Conservation (phyloP, 441 rosid species). For the Erodium moschatum region DNA sequence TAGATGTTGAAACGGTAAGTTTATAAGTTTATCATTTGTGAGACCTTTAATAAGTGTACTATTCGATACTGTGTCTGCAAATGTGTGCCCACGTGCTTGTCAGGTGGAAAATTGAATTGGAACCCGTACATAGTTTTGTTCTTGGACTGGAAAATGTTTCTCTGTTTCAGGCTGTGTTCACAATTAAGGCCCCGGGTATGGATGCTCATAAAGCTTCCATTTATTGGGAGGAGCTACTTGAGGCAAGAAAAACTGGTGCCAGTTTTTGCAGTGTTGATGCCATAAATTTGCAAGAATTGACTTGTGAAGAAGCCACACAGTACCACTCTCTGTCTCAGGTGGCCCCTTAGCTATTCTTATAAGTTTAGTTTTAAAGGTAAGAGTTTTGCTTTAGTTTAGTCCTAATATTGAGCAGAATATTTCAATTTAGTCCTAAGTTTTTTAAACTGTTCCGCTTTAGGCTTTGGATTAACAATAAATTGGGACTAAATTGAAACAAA, state of each 20-base stretch:
- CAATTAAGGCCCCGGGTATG: background rate
- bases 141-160: background rate
- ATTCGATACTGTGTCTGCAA: background rate
- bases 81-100: background rate
- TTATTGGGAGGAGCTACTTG: background rate
- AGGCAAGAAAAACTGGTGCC: background rate
- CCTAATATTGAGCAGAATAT: too few species aligned
- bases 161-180: background rate
- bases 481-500: too few species aligned
- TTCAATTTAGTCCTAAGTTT: too few species aligned
- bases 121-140: background rate
- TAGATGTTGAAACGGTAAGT: background rate
- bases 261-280: too few species aligned
- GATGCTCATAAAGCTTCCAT: conserved; percentile 7
- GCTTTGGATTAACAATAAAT: too few species aligned
- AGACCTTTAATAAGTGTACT: background rate
- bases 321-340: background rate
- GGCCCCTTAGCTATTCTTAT: background rate
- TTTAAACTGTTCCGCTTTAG: too few species aligned
- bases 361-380: too few species aligned
- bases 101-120: background rate
- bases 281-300: background rate
- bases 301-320: background rate
- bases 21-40: background rate
- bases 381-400: too few species aligned